Evolutionary conservation across 805 yeast genomes (phyloP).

Genomic region (Candida xyloterini): DNA sequence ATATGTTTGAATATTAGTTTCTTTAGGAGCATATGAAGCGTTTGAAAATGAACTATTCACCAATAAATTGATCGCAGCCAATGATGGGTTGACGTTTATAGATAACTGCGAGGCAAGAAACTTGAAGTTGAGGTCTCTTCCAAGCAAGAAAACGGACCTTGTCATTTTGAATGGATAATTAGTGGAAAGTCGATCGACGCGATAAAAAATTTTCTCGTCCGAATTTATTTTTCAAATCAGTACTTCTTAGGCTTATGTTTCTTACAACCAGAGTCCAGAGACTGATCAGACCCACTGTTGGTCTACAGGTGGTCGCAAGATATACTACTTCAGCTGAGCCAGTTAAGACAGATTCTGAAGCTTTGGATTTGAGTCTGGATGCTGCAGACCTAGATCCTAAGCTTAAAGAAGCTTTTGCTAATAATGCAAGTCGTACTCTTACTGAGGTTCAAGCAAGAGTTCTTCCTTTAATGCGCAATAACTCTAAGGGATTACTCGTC

Average conservation of each 20-base stretch:
- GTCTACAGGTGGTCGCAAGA: background rate
- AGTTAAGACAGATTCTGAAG: background rate
- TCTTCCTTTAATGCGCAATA: conserved; percentile 50
- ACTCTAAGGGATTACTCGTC: conserved; percentile 67
- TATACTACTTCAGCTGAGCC: conserved; percentile 2
- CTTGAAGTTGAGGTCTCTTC: conserved; percentile 18
- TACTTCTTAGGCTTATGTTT: background rate
- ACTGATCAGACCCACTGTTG: background rate
- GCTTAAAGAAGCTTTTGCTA: conserved; percentile 32
- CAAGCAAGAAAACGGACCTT: conserved; percentile 18
- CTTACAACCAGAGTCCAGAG: background rate
- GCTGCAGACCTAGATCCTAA: background rate
- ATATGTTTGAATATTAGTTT: conserved; percentile 14
- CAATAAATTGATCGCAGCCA: conserved; percentile 8
- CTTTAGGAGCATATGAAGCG: conserved; percentile 8
- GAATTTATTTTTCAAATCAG: background rate
- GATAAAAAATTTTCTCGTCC: conserved; percentile 8
- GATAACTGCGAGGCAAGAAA: conserved; percentile 23
- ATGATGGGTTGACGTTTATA: conserved; percentile 2
- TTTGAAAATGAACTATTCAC: conserved; percentile 10
- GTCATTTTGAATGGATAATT: conserved; percentile 6
- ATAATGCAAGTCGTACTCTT: conserved; percentile 44
- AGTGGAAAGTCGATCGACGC: conserved; percentile 10
- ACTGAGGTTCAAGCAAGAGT: conserved; percentile 71
- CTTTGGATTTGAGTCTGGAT: background rate